phyloP scores from a whole-genome alignment of 371 early-diverging fungal genomes.

The Apophysomyces variabilis region DNA sequence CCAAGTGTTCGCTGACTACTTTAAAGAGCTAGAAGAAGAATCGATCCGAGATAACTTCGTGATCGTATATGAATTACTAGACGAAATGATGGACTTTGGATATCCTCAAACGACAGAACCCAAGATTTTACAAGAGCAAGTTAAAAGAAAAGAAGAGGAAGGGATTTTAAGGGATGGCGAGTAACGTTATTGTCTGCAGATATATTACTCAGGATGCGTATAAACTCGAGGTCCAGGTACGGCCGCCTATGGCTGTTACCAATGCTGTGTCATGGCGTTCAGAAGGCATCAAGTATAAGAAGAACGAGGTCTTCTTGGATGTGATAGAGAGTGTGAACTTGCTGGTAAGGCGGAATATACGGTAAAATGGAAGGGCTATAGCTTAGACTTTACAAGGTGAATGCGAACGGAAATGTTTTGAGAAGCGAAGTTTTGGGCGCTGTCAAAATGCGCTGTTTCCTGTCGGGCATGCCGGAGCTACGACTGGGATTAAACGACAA shows the following conservation, averaged over 20 bases:
- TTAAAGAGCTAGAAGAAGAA: constrained; percentile 98
- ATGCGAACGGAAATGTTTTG: constrained; percentile 93
- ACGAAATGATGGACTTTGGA: constrained; percentile 99
- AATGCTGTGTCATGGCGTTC: constrained; percentile 98
- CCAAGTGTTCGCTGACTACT: constrained; percentile 96
- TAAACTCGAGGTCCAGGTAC: constrained; percentile 87
- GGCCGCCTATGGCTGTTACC: constrained; percentile 97
- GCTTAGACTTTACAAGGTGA: constrained; percentile 48
- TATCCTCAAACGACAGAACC: constrained; percentile 98
- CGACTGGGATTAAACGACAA: constrained; percentile 98
- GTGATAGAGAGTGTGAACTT: constrained; percentile 93
- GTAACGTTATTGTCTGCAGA: constrained; percentile 31
- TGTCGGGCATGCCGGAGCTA: constrained; percentile 99
- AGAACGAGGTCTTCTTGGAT: constrained; percentile 92
- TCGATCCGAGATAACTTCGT: constrained; percentile 95
- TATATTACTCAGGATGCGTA: constrained; percentile 98
- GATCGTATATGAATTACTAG: constrained; percentile 94
- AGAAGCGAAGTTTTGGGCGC: constrained; percentile 96
- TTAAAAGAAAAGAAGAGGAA: constrained; percentile 5
- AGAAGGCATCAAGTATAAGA: constrained; percentile 95
- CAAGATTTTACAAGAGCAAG: constrained; percentile 93
- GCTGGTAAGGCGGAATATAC: constrained; percentile 61
- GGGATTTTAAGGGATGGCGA: not conserved
- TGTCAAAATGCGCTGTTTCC: constrained; percentile 95
- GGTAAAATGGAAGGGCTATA: not conserved